A percentile compares a stretch with the other conserved stretches of the same genome.
These are phyloP conservation scores for Chlamydomonas asymmetrica DNA, from an alignment of 139 green algal species.

Conservation along the genomic window DNA sequence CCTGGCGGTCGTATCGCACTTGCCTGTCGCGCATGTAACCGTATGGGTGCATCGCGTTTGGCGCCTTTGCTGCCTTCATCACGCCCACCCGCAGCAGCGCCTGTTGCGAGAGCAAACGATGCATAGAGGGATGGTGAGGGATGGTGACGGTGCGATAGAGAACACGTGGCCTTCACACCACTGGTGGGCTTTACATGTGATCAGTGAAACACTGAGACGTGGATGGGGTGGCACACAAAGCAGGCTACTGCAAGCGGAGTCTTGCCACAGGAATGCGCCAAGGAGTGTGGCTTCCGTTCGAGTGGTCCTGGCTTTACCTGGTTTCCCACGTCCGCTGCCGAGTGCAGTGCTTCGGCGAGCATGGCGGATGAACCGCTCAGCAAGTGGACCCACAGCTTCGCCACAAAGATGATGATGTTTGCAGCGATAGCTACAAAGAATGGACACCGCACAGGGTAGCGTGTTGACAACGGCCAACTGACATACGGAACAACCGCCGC, in stretches of 20 bases:
- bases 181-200: no score
- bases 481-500: neutral
- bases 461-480: neutral
- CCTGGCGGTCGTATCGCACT: no score
- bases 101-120: slow-evolving; percentile 18
- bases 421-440: slow-evolving; percentile 42
- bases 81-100: slow-evolving; percentile 79
- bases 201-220: no score
- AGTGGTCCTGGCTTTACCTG: slow-evolving; percentile 55
- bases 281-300: no score
- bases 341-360: slow-evolving; percentile 89
- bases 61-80: slow-evolving; percentile 50
- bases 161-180: no score
- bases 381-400: slow-evolving; percentile 62
- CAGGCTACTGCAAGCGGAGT: no score
- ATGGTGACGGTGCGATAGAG: neutral
- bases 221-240: no score
- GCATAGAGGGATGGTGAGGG: neutral
- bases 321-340: slow-evolving; percentile 84
- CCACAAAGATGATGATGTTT: slow-evolving; percentile 65
- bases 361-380: slow-evolving; percentile 70
- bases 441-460: no score
- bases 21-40: slow-evolving; percentile 89
- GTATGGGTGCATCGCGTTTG: slow-evolving; percentile 81
- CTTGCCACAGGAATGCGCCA: no score